Conservation (phyloP, 352 stramenopile genomes). For the Pythium rhizo-oryzae region DNA sequence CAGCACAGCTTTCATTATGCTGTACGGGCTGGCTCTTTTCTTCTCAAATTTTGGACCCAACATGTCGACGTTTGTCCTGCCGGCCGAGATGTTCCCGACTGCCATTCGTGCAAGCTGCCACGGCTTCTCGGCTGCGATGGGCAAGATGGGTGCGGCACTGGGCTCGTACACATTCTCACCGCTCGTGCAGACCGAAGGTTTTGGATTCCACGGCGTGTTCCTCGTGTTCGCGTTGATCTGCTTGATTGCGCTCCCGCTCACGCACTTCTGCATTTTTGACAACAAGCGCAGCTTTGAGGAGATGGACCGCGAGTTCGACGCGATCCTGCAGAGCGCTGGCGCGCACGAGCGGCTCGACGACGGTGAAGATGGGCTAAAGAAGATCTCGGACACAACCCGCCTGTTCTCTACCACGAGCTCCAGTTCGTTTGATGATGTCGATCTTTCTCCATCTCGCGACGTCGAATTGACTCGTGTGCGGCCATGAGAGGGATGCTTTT, state of each 20-base stretch:
- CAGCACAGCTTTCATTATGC: slow-evolving; percentile 40
- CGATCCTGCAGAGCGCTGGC: slow-evolving; percentile 11
- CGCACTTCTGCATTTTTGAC: slow-evolving; percentile 36
- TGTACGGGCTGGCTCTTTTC: slow-evolving; percentile 64
- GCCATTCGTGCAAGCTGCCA: slow-evolving; percentile 87
- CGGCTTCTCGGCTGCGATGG: slow-evolving; percentile 84
- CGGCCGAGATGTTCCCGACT: slow-evolving; percentile 86
- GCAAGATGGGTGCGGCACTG: slow-evolving; percentile 86
- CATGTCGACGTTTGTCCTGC: slow-evolving; percentile 78
- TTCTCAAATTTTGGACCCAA: slow-evolving; percentile 34
- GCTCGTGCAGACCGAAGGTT: slow-evolving; percentile 52
- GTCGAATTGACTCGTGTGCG: not conserved
- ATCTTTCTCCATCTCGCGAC: not conserved
- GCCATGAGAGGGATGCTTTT: not conserved
- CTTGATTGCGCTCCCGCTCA: slow-evolving; percentile 30
- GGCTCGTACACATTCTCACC: slow-evolving; percentile 73
- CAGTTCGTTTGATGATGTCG: slow-evolving; percentile 19
- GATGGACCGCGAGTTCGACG: slow-evolving; percentile 34
- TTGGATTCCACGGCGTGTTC: slow-evolving; percentile 34
- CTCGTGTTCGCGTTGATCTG: slow-evolving; percentile 31
- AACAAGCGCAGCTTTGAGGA: slow-evolving; percentile 26
- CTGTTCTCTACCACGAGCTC: slow-evolving; percentile 17
- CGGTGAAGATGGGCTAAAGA: slow-evolving; percentile 19
- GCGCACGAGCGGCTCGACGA: not conserved
- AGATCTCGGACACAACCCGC: slow-evolving; percentile 11